A percentile compares a stretch with the other conserved stretches of the same genome.
Conservation (phyloP, 2,329 filamentous ascomycete species). For the Chaetoscypha palmicola region DNA sequence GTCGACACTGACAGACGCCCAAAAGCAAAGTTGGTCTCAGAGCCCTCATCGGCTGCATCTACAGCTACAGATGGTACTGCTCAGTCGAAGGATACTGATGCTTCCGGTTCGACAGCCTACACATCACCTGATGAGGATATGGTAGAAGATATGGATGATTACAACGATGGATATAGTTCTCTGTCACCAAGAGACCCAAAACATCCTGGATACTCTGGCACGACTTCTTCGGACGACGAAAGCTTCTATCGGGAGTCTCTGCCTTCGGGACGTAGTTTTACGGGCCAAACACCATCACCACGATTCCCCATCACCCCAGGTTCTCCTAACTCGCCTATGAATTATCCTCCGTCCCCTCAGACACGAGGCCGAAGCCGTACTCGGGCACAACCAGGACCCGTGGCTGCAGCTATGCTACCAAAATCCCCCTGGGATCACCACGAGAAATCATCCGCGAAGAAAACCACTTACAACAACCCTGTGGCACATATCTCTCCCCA, state of each 20-base stretch:
- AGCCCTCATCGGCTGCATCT: conserved; percentile 14
- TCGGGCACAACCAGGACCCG: not conserved
- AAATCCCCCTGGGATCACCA: not conserved
- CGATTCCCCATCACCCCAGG: conserved; percentile 2
- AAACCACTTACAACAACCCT: not conserved
- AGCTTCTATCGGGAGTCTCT: conserved; percentile 3
- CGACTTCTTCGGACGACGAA: conserved; percentile 5
- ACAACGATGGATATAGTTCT: conserved; percentile 5
- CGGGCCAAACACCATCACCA: conserved; percentile 4
- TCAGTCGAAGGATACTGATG: conserved; percentile 4
- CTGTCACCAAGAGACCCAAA: conserved; percentile 4
- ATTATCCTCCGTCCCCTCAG: conserved; percentile 1
- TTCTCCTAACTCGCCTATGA: not conserved
- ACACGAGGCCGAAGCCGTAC: conserved; percentile 1
- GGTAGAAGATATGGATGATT: not conserved
- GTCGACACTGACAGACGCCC: conserved; percentile 45
- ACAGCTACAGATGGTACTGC: conserved; percentile 4
- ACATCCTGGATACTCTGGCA: conserved; percentile 1
- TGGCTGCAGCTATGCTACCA: not conserved
- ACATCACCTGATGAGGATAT: conserved; percentile 8
- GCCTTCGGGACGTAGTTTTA: not conserved
- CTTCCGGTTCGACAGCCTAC: conserved; percentile 4
- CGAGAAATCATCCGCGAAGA: not conserved
- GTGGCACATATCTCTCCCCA: not conserved
- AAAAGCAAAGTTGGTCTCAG: conserved; percentile 21